phyloP scores from a whole-genome alignment of 2,329 filamentous ascomycete species.

The Sporothrix mexicana region DNA sequence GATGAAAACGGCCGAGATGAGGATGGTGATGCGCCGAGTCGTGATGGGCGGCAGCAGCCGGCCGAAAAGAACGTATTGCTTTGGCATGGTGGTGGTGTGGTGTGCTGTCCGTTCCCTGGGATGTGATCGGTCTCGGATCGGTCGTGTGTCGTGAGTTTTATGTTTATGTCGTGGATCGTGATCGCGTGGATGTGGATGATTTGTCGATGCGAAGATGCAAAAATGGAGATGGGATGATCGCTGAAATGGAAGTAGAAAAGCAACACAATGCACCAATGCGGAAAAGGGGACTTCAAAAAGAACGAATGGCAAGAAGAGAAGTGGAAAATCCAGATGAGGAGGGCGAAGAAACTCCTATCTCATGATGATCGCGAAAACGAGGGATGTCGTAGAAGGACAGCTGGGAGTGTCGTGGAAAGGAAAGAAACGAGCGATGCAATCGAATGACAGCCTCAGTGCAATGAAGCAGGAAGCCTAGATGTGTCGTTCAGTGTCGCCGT shows the following conservation, averaged over 20 bases:
- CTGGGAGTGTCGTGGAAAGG: not conserved
- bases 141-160: not conserved
- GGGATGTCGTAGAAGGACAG: conserved; percentile 3
- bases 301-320: conserved; percentile 27
- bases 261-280: not conserved
- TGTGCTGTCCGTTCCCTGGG: not conserved
- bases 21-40: conserved; percentile 58
- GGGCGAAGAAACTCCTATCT: conserved; percentile 20
- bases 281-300: not conserved
- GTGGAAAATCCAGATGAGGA: not conserved
- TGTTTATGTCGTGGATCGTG: not conserved
- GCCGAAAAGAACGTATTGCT: conserved; percentile 55
- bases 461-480: conserved; percentile 9
- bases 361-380: conserved; percentile 20
- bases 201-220: not conserved
- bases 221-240: not conserved
- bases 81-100: conserved; percentile 50
- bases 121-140: not conserved
- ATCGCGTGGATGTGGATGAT: not conserved
- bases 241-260: not conserved
- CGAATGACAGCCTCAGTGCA: not conserved
- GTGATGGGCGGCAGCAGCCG: conserved; percentile 57
- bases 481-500: not conserved
- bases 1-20: conserved; percentile 58
- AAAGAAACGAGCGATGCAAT: not conserved